Base-by-base conservation (phyloP, 73 alveolate genomes). In the Breviolum minutum region DNA sequence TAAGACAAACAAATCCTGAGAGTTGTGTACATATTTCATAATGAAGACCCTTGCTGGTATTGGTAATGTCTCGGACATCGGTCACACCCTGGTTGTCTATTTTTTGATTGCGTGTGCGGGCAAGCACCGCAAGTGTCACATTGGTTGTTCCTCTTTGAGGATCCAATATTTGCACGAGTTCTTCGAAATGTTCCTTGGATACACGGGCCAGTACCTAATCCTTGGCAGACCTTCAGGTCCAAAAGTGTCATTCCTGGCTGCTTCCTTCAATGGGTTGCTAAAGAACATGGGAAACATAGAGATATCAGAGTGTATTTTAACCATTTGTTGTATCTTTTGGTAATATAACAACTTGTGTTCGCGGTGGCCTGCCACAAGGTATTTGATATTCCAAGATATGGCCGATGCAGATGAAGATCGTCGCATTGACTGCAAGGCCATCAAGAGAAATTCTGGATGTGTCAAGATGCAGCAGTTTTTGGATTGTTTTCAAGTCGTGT, bases 391-490 rank as follows among this genome's bases (percentile, higher is more conserved):
- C 66, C 98, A 92, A 66, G 98, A 92, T 60, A 92, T 92, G 98
- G 98, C 98, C 24, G 98, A 92, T 62, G 98, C 82, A 29, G 98
- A 92, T 73, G 98, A 54, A 76, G 98, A 92, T 54, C 98, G 98
- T 54, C 98, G 98, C 89, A 92, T 92, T 69, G 98, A 92, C 68
- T 92, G 98, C 90, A 61, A 92, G 97, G 97, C 90, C 64, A 6
- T 26, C 22, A 10, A 26, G 83, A 22, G 2, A 68, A 17, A 14
- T 22, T 14, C 4, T 1, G 24, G n/a, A 68, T 68, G 77, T 68
- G 3, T 68, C 77, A 68, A 40, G 54, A 40, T 40, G 54, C 54
- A 14, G 77, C 77, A 68, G 77, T 68, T 68, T 14, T 68, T 14
- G 17, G 77, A 17, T 68, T 68, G 77, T 2, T 14, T 2, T 68